Evolutionary conservation across 768 basidiomycete species (phyloP), one percentile per base, ranked within the genome.

Genomic region (Russula abietina): DNA sequence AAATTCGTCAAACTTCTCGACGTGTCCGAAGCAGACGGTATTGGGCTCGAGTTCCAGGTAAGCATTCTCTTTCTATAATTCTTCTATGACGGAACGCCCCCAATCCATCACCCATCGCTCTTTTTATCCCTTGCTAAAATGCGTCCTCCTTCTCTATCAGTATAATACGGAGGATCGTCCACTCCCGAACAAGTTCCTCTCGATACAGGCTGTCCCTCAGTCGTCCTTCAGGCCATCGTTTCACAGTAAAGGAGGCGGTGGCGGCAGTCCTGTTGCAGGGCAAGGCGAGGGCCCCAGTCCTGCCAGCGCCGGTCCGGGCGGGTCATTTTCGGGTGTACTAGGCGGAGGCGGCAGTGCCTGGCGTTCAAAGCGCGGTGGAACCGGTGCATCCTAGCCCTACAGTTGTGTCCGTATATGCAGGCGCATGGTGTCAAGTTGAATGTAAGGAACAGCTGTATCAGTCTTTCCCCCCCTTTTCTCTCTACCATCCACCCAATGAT

Each of bases 1-100:
- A 86, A 84, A 72, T 77, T 96, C 46, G 83, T 92, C 61, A 90
- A 91, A 73, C 72, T 91, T 24, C 78, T 97, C 70, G 92, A 92
- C 68, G 77, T 96, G 26, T 88, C 87, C 8, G 91, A 95, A 72
- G 83, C 85, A 38, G 90, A 93, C 70, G 82, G 84, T 45, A 89
- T 95, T 65, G 89, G 91, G 10, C 80, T 95, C 17, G 92, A 96
- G 73, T 95, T 94, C 77, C 91, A 95, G 81, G 91, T 92, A 61
- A 39, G 81, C 71, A 6, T 51, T 48, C 59, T 38, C 30, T 3
- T 10, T 36, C 28, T 50, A 43, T 28, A 28, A 26, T 43, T 32
- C 36, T 6, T 12, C 16, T 26, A 14, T 5, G 39, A 39, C 41
- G 8, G 41, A 19, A 43, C 41, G 17, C 19, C 43, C 43, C n/a